Base-by-base conservation (phyloP, 345 rosid species). In the Sisymbrium irio region DNA sequence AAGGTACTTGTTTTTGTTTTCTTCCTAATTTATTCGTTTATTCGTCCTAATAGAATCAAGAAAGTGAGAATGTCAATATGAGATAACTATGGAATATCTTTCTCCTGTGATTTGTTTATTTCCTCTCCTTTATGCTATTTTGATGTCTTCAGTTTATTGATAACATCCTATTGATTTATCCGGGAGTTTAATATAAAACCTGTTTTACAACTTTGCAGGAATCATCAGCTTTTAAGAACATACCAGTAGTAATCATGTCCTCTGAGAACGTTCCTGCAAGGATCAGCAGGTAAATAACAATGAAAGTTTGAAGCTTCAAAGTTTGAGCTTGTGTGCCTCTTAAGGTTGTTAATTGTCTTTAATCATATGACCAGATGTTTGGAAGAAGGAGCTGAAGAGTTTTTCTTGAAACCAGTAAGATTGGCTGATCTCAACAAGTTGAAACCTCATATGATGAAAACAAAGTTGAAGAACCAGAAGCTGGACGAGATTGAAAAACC, bases 331-430 rank as follows among this genome's bases (percentile, higher is more conserved):
- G 6, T 51, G 6, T 30, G 30, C 17, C 11, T 1, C 7, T 56
- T 55, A 10, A 20, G n/a, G 22, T 19, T 27, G 4, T 27, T 27
- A 3, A 6, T 30, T 42, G 20, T 32, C 39, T 27, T 35, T 56
- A 6, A 28, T 58, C 44, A 14, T 28, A 14, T 50, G 9, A 44
- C 28, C 82, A 90, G 95, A 65, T 92, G 97, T 63, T 83, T 91
- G 25, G 89, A 89, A 84, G 91, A 89, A 82, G 98, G 98, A 72
- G 98, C 98, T 14, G 88, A 88, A 49, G 98, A 93, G 65, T 93
- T 91, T 83, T 83, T 93, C 46, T 56, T 91, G 79, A 93, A 93
- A 71, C 98, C 98, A 12, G 92, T 93, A 50, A 87, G 80, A 66
- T 73, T 93, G 64, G 83, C 97, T 20, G 98, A 93, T 86, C 87